Conservation (phyloP, 345 rosid species). For the Mercurialis annua region DNA sequence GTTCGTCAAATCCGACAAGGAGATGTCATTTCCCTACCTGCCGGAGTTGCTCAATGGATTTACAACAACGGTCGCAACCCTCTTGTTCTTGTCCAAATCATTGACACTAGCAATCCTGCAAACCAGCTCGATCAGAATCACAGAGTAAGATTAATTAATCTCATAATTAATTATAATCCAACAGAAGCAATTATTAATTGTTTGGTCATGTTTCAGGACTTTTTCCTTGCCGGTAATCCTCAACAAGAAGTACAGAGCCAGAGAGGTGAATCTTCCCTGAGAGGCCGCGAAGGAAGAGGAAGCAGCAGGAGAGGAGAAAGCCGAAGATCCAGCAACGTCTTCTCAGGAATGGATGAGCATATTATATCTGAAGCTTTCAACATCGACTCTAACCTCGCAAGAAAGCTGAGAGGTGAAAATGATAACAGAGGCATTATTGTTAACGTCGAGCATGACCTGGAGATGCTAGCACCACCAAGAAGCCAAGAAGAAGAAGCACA, state of each 20-base stretch:
- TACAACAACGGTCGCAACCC: slow-evolving; percentile 37
- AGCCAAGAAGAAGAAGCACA: slow-evolving; percentile 13
- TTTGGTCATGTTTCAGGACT: slow-evolving; percentile 35
- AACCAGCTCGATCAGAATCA: slow-evolving; percentile 47
- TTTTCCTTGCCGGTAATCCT: slow-evolving; percentile 52
- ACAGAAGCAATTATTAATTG: too few species aligned
- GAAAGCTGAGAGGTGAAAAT: slow-evolving; percentile 35
- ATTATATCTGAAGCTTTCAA: slow-evolving; percentile 43
- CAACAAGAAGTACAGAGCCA: slow-evolving; percentile 19
- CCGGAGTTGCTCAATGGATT: slow-evolving; percentile 45
- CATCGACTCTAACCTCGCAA: slow-evolving; percentile 43
- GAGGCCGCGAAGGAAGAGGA: too few species aligned
- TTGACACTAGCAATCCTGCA: slow-evolving; percentile 28
- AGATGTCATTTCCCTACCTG: slow-evolving; percentile 39
- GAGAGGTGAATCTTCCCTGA: background rate
- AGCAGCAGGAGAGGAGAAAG: slow-evolving; percentile 6
- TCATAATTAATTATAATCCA: too few species aligned
- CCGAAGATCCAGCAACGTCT: slow-evolving; percentile 31
- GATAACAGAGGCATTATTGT: slow-evolving; percentile 59
- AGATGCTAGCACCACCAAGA: slow-evolving; percentile 23
- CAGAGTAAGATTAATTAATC: slow-evolving; percentile 27
- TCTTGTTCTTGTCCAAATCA: slow-evolving; percentile 34
- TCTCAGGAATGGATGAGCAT: slow-evolving; percentile 43
- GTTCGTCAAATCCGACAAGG: slow-evolving; percentile 31
- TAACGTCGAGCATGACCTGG: slow-evolving; percentile 33